Evolutionary conservation across 176 grass and related monocot species (phyloP).

Genomic region (Triticum aestivum): DNA sequence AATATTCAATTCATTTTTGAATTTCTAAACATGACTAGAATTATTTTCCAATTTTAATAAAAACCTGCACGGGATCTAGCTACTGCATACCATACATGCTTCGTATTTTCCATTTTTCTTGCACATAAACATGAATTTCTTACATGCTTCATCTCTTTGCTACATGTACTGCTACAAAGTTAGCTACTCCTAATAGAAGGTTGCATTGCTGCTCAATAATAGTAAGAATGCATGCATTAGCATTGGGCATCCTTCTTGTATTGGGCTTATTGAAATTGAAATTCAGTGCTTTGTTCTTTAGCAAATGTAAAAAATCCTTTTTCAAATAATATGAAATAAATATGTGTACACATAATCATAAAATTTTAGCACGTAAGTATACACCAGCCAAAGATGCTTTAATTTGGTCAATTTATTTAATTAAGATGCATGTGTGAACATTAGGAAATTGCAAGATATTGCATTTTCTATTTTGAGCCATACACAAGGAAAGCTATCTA

Average conservation of each 20-base stretch:
- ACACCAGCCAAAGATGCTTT: not conserved
- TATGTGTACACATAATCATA: not conserved
- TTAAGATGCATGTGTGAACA: not conserved
- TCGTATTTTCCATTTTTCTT: not conserved
- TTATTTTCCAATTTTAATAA: not conserved
- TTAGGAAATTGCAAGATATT: not conserved
- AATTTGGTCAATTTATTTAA: not conserved
- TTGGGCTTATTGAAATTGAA: not conserved
- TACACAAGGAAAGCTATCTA: not conserved
- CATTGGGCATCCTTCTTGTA: not conserved
- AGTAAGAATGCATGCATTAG: not conserved
- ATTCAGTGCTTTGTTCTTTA: not conserved
- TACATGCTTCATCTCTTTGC: not conserved
- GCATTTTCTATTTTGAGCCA: not conserved
- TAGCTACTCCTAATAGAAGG: no score
- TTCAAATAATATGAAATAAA: not conserved
- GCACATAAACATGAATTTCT: not conserved
- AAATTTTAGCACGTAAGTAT: not conserved
- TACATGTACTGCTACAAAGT: not conserved
- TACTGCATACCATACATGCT: not conserved
- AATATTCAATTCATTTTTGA: no score
- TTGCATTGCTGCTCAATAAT: not conserved
- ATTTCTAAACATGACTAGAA: not conserved
- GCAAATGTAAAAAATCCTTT: not conserved
- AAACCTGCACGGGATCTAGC: not conserved